phyloP scores from a whole-genome alignment of 139 green algal genomes.

The Closterium sp. region DNA sequence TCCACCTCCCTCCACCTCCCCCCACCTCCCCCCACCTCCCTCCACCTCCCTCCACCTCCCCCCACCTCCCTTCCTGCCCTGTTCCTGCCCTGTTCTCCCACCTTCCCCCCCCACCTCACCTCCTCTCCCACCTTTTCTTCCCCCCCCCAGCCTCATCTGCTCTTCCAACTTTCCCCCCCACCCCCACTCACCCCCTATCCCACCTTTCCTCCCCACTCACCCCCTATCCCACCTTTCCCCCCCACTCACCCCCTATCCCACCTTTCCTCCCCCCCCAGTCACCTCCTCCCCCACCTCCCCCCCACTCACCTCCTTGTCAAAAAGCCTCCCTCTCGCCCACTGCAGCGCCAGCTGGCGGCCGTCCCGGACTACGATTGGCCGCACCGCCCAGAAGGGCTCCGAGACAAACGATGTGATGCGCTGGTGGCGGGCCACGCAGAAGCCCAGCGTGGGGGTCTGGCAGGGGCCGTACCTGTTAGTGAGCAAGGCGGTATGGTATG shows the following conservation, averaged over 20 bases:
- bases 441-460: constrained; percentile 92
- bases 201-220: not conserved
- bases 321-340: constrained; percentile 69
- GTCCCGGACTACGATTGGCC: constrained; percentile 1
- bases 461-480: constrained; percentile 69
- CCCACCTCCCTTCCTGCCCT: no score
- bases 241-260: not conserved
- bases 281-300: no score
- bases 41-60: no score
- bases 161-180: constrained; percentile 54
- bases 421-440: constrained; percentile 93
- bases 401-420: constrained; percentile 86
- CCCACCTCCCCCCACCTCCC: not conserved
- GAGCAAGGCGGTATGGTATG: no score
- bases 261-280: no score
- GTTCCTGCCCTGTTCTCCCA: no score
- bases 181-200: constrained; percentile 18
- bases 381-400: constrained; percentile 90
- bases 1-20: constrained; percentile 4
- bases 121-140: no score
- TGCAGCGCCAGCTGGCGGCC: constrained; percentile 25
- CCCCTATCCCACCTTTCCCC: no score
- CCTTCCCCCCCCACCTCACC: no score
- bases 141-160: not conserved
- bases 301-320: constrained; percentile 70